Percentiles rank a stretch among this genome's conserved stretches.
Conservation (phyloP, 179 eudicot genomes). For the Vitellaria paradoxa region DNA sequence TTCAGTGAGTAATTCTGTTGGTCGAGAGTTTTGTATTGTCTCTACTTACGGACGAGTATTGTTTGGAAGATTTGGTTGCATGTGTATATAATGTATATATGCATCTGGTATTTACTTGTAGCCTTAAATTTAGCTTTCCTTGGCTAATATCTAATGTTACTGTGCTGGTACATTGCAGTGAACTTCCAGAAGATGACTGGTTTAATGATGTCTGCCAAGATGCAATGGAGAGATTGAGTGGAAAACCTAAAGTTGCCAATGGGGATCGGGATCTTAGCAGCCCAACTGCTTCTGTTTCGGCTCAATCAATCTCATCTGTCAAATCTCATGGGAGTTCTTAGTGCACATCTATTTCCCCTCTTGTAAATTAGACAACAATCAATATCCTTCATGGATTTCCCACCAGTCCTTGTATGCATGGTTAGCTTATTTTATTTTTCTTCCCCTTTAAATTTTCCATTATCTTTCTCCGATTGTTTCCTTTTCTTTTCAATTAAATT, state of each 20-base stretch:
- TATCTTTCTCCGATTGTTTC: conserved; percentile 4
- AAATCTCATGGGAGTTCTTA: conserved; percentile 95
- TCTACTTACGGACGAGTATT: too few relatives aligned
- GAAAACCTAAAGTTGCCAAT: conserved; percentile 63
- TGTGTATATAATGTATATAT: neutral
- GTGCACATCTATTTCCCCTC: conserved; percentile 6
- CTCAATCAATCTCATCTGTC: conserved; percentile 82
- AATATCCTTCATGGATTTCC: conserved; percentile 5
- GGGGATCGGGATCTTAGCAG: conserved; percentile 78
- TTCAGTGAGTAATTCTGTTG: neutral
- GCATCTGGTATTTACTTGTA: neutral
- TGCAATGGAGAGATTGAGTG: conserved; percentile 71
- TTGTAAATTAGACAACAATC: conserved; percentile 25
- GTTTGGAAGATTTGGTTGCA: neutral
- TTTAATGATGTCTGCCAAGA: conserved; percentile 84
- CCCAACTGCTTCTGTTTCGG: conserved; percentile 96
- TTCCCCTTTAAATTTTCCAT: neutral
- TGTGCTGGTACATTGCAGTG: conserved; percentile 37
- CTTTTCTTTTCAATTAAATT: neutral
- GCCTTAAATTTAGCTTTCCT: conserved; percentile 1
- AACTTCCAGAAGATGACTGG: conserved; percentile 89
- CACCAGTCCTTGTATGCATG: conserved; percentile 17
- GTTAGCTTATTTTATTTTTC: neutral
- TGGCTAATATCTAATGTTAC: neutral
- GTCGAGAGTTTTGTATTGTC: neutral